Percentiles rank a stretch among this genome's conserved stretches.
These are phyloP conservation scores for Vaccinium darrowii DNA, from an alignment of 148 eudicot genomes.

Conservation along the genomic window DNA sequence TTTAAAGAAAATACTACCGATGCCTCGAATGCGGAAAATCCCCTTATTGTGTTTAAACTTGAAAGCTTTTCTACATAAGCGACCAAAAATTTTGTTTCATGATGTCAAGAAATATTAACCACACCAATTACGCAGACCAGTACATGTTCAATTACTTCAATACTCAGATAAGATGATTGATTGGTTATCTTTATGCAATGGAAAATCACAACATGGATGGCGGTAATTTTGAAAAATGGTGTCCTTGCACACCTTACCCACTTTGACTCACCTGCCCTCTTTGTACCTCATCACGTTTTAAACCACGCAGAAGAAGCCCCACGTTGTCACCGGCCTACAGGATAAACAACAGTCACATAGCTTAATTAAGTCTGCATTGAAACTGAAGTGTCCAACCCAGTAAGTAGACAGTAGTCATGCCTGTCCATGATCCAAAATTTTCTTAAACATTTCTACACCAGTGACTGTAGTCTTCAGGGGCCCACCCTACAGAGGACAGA, in stretches of 20 bases:
- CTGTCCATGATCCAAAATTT: constrained; percentile 70
- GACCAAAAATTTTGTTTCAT: neutral
- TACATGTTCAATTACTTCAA: constrained; percentile 5
- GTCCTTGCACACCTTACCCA: neutral
- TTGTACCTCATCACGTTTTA: constrained; percentile 71
- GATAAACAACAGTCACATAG: constrained; percentile 8
- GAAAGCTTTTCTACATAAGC: neutral
- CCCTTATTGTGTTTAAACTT: neutral
- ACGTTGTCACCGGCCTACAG: constrained; percentile 89
- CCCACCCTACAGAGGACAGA: constrained; percentile 44
- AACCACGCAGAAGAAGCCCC: constrained; percentile 83
- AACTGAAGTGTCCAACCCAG: neutral
- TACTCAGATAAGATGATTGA: neutral
- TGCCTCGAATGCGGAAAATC: neutral
- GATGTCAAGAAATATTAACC: neutral
- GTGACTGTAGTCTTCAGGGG: constrained; percentile 69
- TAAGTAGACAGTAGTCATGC: constrained; percentile 23
- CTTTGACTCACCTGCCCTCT: constrained; percentile 65
- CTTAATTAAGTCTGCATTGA: neutral
- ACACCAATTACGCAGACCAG: neutral
- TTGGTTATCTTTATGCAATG: neutral
- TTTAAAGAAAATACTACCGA: neutral
- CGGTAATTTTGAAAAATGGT: neutral
- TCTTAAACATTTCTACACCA: constrained; percentile 95
- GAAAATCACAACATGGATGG: neutral